These are phyloP conservation scores for Colletotrichum tabaci DNA, from an alignment of 2,329 filamentous ascomycete species.

Conservation along the genomic window DNA sequence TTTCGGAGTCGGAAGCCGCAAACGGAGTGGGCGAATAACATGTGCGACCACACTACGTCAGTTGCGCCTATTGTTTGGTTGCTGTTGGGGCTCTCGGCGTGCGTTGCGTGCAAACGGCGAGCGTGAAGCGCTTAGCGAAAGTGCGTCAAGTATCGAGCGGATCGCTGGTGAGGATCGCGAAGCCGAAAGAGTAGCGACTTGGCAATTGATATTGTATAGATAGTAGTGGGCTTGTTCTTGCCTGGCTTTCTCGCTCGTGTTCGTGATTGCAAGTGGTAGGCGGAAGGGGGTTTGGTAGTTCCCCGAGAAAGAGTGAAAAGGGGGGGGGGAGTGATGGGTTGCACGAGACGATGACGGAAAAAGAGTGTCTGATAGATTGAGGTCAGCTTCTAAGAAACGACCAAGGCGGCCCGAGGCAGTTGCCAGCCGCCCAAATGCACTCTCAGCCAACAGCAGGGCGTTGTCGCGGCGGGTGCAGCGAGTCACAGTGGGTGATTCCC, in stretches of 20 bases:
- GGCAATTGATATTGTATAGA: not conserved
- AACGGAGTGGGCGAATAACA: constrained; percentile 21
- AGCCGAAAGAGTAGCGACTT: not conserved
- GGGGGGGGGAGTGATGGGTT: constrained; percentile 10
- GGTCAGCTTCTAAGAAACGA: constrained; percentile 32
- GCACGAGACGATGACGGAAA: constrained; percentile 19
- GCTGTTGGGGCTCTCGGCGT: not conserved
- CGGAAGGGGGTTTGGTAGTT: constrained; percentile 1
- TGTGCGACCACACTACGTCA: constrained; percentile 19
- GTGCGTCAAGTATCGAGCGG: not conserved
- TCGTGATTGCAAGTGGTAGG: not conserved
- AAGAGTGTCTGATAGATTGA: constrained; percentile 30
- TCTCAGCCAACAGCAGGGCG: constrained; percentile 26
- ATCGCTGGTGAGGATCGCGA: constrained; percentile 4
- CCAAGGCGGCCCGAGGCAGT: constrained; percentile 21
- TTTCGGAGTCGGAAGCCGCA: constrained; percentile 39
- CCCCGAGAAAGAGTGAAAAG: constrained; percentile 33
- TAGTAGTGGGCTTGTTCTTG: constrained; percentile 3
- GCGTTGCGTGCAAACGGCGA: constrained; percentile 21
- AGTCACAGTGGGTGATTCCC: constrained; percentile 8
- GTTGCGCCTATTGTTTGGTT: constrained; percentile 33
- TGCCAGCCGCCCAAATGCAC: constrained; percentile 23
- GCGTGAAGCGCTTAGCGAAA: constrained; percentile 14
- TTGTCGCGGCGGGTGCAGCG: constrained; percentile 17
- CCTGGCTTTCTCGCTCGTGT: not conserved